Base-by-base conservation (phyloP, 2,329 filamentous ascomycete genomes). In the Aureobasidium sp. region DNA sequence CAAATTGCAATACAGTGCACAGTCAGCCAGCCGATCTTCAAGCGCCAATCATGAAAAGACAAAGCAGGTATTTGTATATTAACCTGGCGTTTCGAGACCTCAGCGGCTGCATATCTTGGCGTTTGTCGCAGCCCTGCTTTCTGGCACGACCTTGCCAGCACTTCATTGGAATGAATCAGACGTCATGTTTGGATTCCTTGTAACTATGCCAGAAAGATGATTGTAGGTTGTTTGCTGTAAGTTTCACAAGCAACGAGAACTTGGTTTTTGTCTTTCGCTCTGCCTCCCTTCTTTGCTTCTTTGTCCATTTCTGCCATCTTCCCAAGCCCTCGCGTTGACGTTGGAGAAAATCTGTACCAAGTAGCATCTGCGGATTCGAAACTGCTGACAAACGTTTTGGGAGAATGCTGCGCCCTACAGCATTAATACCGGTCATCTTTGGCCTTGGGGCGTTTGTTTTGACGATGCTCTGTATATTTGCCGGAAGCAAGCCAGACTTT, bases 401-500 rank as follows among this genome's bases (percentile, higher is more conserved):
- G 72, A 63, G 21, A 16, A 81, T 82, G 79, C 76, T 82, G 79
- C 76, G 78, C 39, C 68, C 72, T n/a, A 67, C 74, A 36, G 77
- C 78, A 14, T 65, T 83, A 25, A 66, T 84, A n/a, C 82, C 82
- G 7, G 69, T 78, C 45, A 66, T 79, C 47, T 78, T 79, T 64
- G 77, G 79, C 63, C 75, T 81, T 29, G 78, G 76, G 34, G 81
- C 82, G 3, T 79, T 86, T 44, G 76, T 86, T 25, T 77, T 87
- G 47, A 78, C 79, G 21, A 78, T 86, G 66, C 75, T 86, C 9
- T 84, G 81, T 68, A 75, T 87, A 62, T 85, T 85, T 66, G 84
- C 85, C 1, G 85, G 85, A 41, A 77, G 79, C 41, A 83, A 81
- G 67, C 75, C 74, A 57, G 75, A 74, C 16, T 80, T 85, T 66